Conservation (phyloP, 2,329 filamentous ascomycete species). For the Fusarium incarnatum region DNA sequence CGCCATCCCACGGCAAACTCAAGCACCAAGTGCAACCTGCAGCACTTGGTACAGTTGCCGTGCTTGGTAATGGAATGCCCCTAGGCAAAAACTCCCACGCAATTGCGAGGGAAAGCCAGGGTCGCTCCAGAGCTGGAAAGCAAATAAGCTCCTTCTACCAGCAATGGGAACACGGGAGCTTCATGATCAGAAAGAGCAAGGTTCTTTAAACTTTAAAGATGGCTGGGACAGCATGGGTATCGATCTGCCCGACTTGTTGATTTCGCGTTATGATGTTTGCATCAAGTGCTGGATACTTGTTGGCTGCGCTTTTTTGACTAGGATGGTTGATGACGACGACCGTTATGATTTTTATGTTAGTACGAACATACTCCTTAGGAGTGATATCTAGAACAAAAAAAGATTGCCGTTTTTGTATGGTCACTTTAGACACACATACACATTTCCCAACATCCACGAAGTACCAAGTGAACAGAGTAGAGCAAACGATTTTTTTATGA, state of each 20-base stretch:
- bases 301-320: slow-evolving; percentile 7
- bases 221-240: background rate
- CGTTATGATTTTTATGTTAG: slow-evolving; percentile 10
- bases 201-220: slow-evolving; percentile 2
- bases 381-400: slow-evolving; percentile 14
- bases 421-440: slow-evolving; percentile 26
- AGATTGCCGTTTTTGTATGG: slow-evolving; percentile 3
- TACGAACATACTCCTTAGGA: slow-evolving; percentile 4
- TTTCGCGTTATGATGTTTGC: slow-evolving; percentile 11
- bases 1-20: slow-evolving; percentile 36
- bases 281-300: slow-evolving; percentile 4
- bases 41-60: slow-evolving; percentile 43
- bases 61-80: slow-evolving; percentile 35
- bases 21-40: slow-evolving; percentile 39
- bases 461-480: slow-evolving; percentile 35
- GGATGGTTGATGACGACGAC: slow-evolving; percentile 10
- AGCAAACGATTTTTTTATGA: slow-evolving; percentile 44
- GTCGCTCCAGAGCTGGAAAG: slow-evolving; percentile 30
- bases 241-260: slow-evolving; percentile 5
- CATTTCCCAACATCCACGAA: slow-evolving; percentile 11
- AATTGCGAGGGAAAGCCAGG: slow-evolving; percentile 32
- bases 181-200: slow-evolving; percentile 29
- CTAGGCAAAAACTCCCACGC: slow-evolving; percentile 21
- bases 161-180: slow-evolving; percentile 37
- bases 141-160: slow-evolving; percentile 44